Evolutionary conservation across 768 basidiomycete genomes (phyloP), one percentile per base, ranked within the genome.

Genomic region (Leccinum subtestaceum): DNA sequence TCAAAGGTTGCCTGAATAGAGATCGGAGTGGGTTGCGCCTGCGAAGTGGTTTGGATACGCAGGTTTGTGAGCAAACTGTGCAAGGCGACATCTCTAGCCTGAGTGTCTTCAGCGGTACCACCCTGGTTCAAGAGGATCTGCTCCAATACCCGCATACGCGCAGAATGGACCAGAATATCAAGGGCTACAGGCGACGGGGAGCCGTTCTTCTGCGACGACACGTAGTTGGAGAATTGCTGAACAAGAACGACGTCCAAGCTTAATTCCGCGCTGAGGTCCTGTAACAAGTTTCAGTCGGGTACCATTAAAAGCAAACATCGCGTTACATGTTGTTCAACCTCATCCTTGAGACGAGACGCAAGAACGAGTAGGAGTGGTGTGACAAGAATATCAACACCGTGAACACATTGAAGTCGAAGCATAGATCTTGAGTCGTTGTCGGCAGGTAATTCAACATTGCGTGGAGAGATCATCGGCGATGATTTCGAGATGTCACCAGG

Each of bases 351-450:
- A 55, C 68, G 68, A 32, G 69, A 66, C n/a, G 75, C 67, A 48
- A 77, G 78, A 17, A 77, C 73, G 38, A 84, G 59, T 17, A 84
- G 51, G 19, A 89, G 73, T 3, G 89, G 88, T 5, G 84, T 87
- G n/a, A 86, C 56, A 46, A 74, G 72, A 17, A 85, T 50, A 38
- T 74, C 71, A 13, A 84, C 51, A 19, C 74, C 72, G 29, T 72
- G 74, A 29, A 64, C 63, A 56, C 72, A 78, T 36, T 70, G 72
- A 31, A 85, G 58, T 29, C 83, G 81, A 52, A 69, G 50, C 57
- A 71, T 53, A 13, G 57, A 59, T n/a, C 38, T 47, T 17, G 67
- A 51, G 8, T 46, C 25, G 17, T 21, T 29, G 47, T 38, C 21
- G n/a, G 31, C 4, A 15, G 34, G 43, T 48, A 54, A 53, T 19